Base-by-base conservation (phyloP, 2,329 filamentous ascomycete genomes). In the Exophiala calicioides region DNA sequence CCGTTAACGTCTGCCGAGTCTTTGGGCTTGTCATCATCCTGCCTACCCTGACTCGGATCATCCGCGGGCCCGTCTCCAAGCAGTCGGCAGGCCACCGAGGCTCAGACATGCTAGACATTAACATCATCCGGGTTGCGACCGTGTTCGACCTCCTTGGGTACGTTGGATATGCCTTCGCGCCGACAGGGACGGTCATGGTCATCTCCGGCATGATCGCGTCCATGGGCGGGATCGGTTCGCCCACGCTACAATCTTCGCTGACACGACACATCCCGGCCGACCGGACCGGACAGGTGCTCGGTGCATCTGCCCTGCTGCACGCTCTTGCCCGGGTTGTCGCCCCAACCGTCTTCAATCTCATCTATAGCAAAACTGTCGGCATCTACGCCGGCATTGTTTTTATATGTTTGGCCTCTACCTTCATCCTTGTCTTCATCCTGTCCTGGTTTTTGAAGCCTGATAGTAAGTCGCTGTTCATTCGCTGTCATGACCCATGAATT, bases 191-290 rank as follows among this genome's bases (percentile, higher is more conserved):
- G 0, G 56, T 87, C 1, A 93, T 96, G 65, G 77, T 88, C 3
- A 53, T 81, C 0, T 85, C 83, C 13, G 91, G 88, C 36, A 73
- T 88, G 33, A 59, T 90, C 13, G 85, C 88, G 1, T 78, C 88
- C 0, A 70, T 94, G 29, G 91, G 91, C 18, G 90, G 90, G 1
- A 83, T 97, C 34, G 90, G 86, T 0, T 85, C 85, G 26, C 90
- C 93, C 1, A 93, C 88, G 0, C 75, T 95, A 38, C 89, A 95
- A 62, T 85, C 87, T 1, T 80, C 86, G 1, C 72, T 96, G 39
- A 96, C 90, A 15, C 97, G 96, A 64, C 93, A 97, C 65, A 85
- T 97, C 0, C 88, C 90, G 0, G 76, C 82, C 0, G 86, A 93
- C 54, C 80, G 80, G 35, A 85, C 93, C 0, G 93, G 93, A 0